phyloP scores from a whole-genome alignment of 192 early-diverging fungal genomes.

The Gaertneriomyces semiglobifer region DNA sequence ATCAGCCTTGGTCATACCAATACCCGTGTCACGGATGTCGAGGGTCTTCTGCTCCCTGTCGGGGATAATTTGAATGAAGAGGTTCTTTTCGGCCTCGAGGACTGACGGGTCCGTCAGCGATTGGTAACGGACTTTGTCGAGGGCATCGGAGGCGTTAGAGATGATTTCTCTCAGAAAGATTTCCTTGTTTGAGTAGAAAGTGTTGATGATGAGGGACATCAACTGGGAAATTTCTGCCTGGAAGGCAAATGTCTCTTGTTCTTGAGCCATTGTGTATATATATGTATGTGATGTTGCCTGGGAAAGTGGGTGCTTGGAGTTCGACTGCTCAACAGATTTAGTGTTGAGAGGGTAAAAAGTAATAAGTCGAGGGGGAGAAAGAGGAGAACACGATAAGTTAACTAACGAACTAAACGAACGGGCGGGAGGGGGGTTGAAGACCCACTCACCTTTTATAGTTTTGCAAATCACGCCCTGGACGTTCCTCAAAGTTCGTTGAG shows the following conservation, averaged over 20 bases:
- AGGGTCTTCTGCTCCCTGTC: constrained; percentile 84
- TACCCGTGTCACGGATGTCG: constrained; percentile 82
- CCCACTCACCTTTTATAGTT: too few relatives aligned
- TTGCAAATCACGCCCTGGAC: too few relatives aligned
- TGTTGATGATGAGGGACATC: constrained; percentile 99
- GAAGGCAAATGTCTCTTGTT: constrained; percentile 72
- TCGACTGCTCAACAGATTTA: too few relatives aligned
- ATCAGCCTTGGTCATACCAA: constrained; percentile 95
- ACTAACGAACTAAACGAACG: background rate
- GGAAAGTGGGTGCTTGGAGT: too few relatives aligned
- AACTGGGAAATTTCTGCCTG: constrained; percentile 99
- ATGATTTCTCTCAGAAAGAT: constrained; percentile 99
- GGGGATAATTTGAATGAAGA: constrained; percentile 92
- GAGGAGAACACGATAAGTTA: constrained; percentile 9
- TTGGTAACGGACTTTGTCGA: constrained; percentile 99
- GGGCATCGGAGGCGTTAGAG: constrained; percentile 90
- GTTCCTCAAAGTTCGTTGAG: too few relatives aligned
- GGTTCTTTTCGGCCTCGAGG: constrained; percentile 88
- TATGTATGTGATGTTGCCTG: background rate
- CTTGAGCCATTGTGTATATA: constrained; percentile 20
- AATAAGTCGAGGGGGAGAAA: constrained; percentile 25
- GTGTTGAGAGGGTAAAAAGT: background rate
- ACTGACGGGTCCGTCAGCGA: constrained; percentile 90
- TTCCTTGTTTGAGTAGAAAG: constrained; percentile 88
- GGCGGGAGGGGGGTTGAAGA: too few relatives aligned